Base-by-base conservation (phyloP, 495 filamentous ascomycete genomes). In the Aspergillus heteromorphus region DNA sequence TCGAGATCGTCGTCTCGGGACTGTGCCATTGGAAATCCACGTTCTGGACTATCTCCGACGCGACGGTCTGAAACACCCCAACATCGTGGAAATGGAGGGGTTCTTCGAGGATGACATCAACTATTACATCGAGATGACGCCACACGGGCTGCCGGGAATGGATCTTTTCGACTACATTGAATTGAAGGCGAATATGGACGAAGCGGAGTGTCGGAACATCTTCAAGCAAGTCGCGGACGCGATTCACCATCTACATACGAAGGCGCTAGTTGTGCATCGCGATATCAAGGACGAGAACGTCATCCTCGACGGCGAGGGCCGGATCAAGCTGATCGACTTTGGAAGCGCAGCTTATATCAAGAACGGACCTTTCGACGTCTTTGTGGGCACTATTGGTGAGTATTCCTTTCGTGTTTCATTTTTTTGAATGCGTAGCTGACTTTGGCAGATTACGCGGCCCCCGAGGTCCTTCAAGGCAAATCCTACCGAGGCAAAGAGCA, bases 211-310 rank as follows among this genome's bases (percentile, higher is more conserved):
- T 65, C 83, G 91, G 29, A 96, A 89, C 70, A 97, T 98, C 59
- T 98, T 98, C 70, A 81, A 86, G 43, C 93, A 98, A 68, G 91
- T 96, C 8, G 89, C 89, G 2, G 81, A 83, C 56, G 93, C 93
- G 7, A 81, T 97, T 45, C 87, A 93, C 56, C 92, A 97, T 68
- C 72, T 98, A 18, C 93, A 98, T 64, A 90, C 85, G 19, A 93
- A 89, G 66, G 91, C 93, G 0, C 72, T 90, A 25, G 93, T 98
- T 8, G 93, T 98, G 38, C 93, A 98, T 62, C 85, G 93, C 16
- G 93, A 98, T 61, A 97, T 98, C 80, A 98, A 98, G 72, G 93
- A 98, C 64, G 93, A 98, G 70, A 98, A 98, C 55, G 89, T 98
- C 40, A 86, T 97, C 25, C 75, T 98, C 10, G 95, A 98, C 63